phyloP scores from a whole-genome alignment of 345 rosid genomes.

The Brassica incana region DNA sequence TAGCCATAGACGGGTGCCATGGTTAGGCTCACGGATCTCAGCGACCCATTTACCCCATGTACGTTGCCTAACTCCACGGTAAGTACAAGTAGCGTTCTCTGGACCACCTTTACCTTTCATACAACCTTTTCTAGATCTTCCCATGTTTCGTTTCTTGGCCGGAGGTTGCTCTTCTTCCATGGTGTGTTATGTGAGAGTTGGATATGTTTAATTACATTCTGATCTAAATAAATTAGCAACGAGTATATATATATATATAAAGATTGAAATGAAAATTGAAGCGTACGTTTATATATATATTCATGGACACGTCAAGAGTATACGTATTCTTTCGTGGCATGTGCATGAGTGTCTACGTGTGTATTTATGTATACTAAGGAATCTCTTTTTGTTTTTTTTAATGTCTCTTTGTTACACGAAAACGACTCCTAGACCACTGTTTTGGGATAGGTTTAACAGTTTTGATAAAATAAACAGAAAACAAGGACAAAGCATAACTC shows the following conservation, averaged over 20 bases:
- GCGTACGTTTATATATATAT: background rate
- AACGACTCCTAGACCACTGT: constrained; percentile 32
- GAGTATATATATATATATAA: background rate
- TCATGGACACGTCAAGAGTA: constrained; percentile 30
- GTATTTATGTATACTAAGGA: constrained; percentile 29
- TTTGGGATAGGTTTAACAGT: background rate
- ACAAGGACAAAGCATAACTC: background rate
- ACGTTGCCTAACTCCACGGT: constrained; percentile 58
- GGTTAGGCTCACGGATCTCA: constrained; percentile 57
- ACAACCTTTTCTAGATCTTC: constrained; percentile 68
- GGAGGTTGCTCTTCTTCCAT: constrained; percentile 38
- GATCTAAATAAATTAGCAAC: background rate
- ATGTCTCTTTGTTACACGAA: constrained; percentile 31
- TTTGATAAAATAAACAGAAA: background rate
- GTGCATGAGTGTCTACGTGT: constrained; percentile 21
- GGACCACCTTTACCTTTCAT: constrained; percentile 77
- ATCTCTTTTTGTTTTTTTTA: constrained; percentile 19
- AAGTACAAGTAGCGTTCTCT: constrained; percentile 56
- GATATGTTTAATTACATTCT: background rate
- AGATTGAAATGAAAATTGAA: background rate
- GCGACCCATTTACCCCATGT: constrained; percentile 74
- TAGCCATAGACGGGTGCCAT: constrained; percentile 57
- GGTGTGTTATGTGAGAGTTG: constrained; percentile 17
- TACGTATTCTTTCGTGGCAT: constrained; percentile 33
- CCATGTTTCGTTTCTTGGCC: constrained; percentile 45